These are phyloP conservation scores for Silene uniflora DNA, from an alignment of 148 eudicot species.

Conservation along the genomic window DNA sequence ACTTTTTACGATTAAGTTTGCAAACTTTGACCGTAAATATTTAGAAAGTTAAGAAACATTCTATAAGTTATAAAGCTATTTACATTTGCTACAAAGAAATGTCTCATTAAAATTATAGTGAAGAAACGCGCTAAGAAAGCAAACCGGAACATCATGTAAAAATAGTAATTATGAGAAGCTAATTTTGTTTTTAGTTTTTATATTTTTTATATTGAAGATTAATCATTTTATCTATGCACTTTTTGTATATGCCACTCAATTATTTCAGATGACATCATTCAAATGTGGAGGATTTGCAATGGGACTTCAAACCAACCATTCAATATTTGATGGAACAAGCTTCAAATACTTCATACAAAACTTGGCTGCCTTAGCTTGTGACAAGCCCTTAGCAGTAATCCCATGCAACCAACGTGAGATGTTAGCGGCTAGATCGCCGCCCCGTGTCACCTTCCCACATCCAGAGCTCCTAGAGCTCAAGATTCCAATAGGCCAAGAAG, in stretches of 20 bases:
- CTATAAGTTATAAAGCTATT: no score
- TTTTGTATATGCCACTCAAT: background rate
- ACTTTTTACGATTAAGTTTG: no score
- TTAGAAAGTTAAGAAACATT: no score
- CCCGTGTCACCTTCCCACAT: constrained; percentile 72
- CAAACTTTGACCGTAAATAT: no score
- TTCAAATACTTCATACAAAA: constrained; percentile 65
- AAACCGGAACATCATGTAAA: no score
- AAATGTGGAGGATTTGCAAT: constrained; percentile 90
- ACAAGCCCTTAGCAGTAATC: constrained; percentile 43
- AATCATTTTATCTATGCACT: background rate
- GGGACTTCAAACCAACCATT: constrained; percentile 71
- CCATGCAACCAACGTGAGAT: constrained; percentile 68
- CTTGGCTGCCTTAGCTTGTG: constrained; percentile 56
- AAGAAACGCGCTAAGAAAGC: no score
- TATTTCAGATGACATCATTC: constrained; percentile 63
- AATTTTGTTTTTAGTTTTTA: no score
- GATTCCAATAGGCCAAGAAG: constrained; percentile 35
- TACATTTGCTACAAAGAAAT: no score
- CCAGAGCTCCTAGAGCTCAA: constrained; percentile 64
- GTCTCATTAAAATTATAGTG: no score
- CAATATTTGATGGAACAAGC: constrained; percentile 65
- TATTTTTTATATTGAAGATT: background rate
- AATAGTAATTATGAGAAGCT: no score
- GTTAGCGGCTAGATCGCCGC: constrained; percentile 77